Conservation (phyloP, 2,329 filamentous ascomycete species). For the Microcera coccophila region DNA sequence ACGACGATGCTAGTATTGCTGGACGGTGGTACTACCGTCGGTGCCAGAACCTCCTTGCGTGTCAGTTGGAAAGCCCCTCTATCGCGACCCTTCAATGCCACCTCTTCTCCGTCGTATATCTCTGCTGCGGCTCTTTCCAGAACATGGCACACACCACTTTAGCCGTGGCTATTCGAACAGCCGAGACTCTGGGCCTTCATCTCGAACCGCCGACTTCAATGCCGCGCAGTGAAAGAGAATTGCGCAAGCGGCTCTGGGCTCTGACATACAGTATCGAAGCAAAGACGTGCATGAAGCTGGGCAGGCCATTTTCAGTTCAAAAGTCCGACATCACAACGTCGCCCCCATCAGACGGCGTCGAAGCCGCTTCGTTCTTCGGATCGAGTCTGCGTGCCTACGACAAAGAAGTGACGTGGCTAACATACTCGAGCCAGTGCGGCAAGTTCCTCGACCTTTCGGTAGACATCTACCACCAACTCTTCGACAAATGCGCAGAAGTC, state of each 20-base stretch:
- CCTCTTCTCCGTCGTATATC: constrained; percentile 42
- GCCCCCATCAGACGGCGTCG: constrained; percentile 29
- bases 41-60: constrained; percentile 40
- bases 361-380: constrained; percentile 14
- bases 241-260: constrained; percentile 53
- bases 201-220: constrained; percentile 38
- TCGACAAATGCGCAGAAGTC: constrained; percentile 18
- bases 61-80: constrained; percentile 45
- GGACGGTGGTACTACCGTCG: constrained; percentile 46
- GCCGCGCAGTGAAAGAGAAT: constrained; percentile 35
- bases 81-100: constrained; percentile 48
- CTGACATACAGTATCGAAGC: constrained; percentile 45
- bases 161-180: constrained; percentile 40
- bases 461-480: constrained; percentile 30
- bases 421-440: constrained; percentile 14
- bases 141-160: constrained; percentile 44
- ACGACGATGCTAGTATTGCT: constrained; percentile 39
- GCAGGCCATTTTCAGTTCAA: constrained; percentile 39
- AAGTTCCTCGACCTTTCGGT: constrained; percentile 17
- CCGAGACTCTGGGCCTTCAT: constrained; percentile 47
- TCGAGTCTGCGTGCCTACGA: constrained; percentile 14
- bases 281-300: constrained; percentile 45
- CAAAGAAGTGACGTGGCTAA: constrained; percentile 21
- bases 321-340: constrained; percentile 33
- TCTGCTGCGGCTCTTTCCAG: constrained; percentile 45